Conservation (phyloP, 2,329 filamentous ascomycete species). For the Ophiostoma quercus region DNA sequence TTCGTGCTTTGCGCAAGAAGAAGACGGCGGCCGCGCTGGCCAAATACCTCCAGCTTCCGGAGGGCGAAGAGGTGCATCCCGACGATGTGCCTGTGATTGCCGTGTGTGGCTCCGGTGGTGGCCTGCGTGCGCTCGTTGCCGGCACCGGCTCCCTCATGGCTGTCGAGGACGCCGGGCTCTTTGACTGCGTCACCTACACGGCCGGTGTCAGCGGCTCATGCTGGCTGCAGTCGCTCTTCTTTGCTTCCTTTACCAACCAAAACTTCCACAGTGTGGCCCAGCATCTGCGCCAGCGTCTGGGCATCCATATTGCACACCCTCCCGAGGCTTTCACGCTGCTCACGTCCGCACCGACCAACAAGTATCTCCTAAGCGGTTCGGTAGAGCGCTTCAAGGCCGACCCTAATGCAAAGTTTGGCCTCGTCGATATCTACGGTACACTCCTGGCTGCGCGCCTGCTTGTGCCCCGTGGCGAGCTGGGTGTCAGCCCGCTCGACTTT, state of each 20-base stretch:
- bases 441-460: conserved; percentile 78
- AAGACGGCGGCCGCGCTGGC: conserved; percentile 70
- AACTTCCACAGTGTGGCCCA: conserved; percentile 67
- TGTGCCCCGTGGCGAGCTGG: conserved; percentile 78
- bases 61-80: conserved; percentile 74
- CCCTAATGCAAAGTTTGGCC: conserved; percentile 71
- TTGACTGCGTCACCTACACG: conserved; percentile 92
- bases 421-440: conserved; percentile 90
- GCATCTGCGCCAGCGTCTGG: conserved; percentile 79
- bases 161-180: conserved; percentile 77
- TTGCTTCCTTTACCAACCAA: conserved; percentile 68
- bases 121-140: conserved; percentile 81
- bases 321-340: conserved; percentile 75
- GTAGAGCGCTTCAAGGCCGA: conserved; percentile 90
- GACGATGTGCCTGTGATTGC: conserved; percentile 92
- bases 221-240: conserved; percentile 86
- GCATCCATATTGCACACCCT: conserved; percentile 87
- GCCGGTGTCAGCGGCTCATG: conserved; percentile 94
- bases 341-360: conserved; percentile 87
- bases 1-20: conserved; percentile 61
- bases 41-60: conserved; percentile 68
- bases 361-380: conserved; percentile 78
- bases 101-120: conserved; percentile 90
- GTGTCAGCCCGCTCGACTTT: conserved; percentile 70
- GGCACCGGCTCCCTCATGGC: conserved; percentile 84